phyloP scores from a whole-genome alignment of 306 rosid genomes.

The Trichosanthes truncata region DNA sequence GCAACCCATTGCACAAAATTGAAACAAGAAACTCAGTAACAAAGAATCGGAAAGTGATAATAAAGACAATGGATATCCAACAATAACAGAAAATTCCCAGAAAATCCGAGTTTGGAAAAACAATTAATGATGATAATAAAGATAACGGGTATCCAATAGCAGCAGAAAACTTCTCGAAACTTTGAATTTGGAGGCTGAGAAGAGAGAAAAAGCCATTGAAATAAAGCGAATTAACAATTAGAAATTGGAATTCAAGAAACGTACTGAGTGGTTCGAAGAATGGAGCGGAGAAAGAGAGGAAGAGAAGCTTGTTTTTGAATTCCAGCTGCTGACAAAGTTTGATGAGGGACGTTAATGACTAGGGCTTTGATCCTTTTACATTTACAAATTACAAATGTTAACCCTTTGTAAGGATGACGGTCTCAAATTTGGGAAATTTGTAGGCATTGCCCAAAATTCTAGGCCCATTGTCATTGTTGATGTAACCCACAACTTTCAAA shows the following conservation, averaged over 20 bases:
- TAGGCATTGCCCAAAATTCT: no score
- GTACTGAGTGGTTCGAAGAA: not conserved
- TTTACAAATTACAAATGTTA: not conserved
- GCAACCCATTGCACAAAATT: not conserved
- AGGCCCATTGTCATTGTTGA: no score
- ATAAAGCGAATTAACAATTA: not conserved
- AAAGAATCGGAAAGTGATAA: not conserved
- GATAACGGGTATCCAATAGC: not conserved
- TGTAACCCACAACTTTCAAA: no score
- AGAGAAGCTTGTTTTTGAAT: not conserved
- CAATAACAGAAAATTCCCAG: not conserved
- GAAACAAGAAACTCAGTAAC: not conserved
- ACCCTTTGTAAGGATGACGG: not conserved
- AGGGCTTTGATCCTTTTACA: not conserved
- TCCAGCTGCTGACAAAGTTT: constrained; percentile 6
- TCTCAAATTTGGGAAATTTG: no score
- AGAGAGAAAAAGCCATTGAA: not conserved
- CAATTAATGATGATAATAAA: not conserved
- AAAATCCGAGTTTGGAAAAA: not conserved
- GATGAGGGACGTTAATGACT: constrained; percentile 6
- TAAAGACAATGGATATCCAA: not conserved
- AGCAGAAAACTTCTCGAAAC: not conserved
- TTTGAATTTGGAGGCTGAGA: not conserved
- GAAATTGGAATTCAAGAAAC: not conserved
- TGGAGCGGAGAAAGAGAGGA: not conserved